These are phyloP conservation scores for Calonectria leucothoes DNA, from an alignment of 2,329 filamentous ascomycete genomes.

Conservation along the genomic window DNA sequence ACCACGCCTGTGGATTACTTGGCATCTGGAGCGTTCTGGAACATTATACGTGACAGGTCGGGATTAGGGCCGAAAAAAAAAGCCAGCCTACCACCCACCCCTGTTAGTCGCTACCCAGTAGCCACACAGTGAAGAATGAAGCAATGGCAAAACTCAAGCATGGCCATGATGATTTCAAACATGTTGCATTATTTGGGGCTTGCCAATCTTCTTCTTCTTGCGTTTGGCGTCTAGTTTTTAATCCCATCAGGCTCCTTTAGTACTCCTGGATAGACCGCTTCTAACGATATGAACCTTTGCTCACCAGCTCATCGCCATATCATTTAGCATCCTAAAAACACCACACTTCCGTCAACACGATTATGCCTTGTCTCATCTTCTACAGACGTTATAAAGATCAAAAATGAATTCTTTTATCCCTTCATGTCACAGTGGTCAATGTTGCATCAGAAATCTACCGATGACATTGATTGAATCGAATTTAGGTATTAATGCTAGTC, in stretches of 20 bases:
- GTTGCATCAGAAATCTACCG: background rate
- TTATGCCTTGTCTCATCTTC: background rate
- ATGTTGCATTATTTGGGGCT: background rate
- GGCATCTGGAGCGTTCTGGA: background rate
- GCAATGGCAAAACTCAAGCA: background rate
- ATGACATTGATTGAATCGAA: background rate
- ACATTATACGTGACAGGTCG: background rate
- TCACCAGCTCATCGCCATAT: background rate
- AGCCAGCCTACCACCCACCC: no score
- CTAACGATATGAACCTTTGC: background rate
- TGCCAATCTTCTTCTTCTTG: background rate
- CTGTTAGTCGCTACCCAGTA: background rate
- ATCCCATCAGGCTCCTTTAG: background rate
- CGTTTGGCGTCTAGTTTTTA: background rate
- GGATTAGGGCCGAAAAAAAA: background rate
- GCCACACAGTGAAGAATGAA: background rate
- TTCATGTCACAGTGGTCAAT: background rate
- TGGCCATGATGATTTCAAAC: background rate
- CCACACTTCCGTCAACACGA: background rate
- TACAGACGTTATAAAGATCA: no score
- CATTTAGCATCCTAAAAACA: background rate
- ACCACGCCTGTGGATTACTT: background rate
- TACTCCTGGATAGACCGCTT: background rate
- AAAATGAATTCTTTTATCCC: no score
- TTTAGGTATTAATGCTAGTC: background rate